Base-by-base conservation (phyloP, 2,329 filamentous ascomycete genomes). In the Polychaeton citri region DNA sequence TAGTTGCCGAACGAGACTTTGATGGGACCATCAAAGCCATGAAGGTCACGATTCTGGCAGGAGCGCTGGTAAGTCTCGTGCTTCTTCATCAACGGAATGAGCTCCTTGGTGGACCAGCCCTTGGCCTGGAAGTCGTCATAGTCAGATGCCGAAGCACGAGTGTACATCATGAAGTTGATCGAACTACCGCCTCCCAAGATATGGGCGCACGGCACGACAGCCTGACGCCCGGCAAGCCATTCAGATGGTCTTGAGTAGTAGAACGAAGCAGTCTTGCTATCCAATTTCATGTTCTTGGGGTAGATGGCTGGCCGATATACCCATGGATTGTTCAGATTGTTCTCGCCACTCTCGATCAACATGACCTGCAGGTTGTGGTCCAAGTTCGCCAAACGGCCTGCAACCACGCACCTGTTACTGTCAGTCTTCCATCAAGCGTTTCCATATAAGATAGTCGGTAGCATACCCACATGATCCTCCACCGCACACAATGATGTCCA, bases 131-230 rank as follows among this genome's bases (percentile, higher is more conserved):
- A 86, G 59, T 84, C 80, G 49, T 86, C 81, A 43, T 83, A 82
- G 55, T 82, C 78, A 0, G 76, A 80, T 5, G 75, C 76, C 2
- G 75, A 80, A 16, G 77, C 78, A 46, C 78, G 69, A 15, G 78
- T 81, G 62, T 81, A 81, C 76, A 81, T 81, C 74, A 84, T 79
- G 49, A 84, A 84, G 59, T 85, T 85, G 59, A 85, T 82, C 6
- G 75, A 81, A 2, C 76, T 81, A 30, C 53, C 53, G 37, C 51
- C 52, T 28, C 80, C 80, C 1, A 86, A 63, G 21, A 85, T 67
- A 43, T 85, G 75, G 21, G 80, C 80, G 47, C 72, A 78, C 1
- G 80, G 81, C n/a, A 86, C 80, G 32, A 84, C 70, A 16, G 80
- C 80, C 50, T 74, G 73, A 32, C 80, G 70, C 12, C 80, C 80